These are phyloP conservation scores for Platismatia glauca DNA, from an alignment of 495 filamentous ascomycete species.

Conservation along the genomic window DNA sequence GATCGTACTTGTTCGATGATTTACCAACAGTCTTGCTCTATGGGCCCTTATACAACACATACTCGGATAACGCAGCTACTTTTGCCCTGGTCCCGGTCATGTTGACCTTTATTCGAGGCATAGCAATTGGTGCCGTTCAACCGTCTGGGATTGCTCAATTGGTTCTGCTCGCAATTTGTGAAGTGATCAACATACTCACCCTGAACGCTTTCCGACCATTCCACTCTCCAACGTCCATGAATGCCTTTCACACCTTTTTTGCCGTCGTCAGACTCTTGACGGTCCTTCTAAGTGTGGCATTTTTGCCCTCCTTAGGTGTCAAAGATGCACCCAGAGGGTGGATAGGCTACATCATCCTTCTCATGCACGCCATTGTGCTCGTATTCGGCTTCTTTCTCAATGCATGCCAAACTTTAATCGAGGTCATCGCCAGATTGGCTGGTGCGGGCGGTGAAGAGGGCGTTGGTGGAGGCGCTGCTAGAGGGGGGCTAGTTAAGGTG, in stretches of 20 bases:
- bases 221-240: conserved; percentile 92
- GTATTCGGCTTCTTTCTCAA: conserved; percentile 94
- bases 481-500: conserved; percentile 79
- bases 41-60: conserved; percentile 96
- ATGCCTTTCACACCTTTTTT: conserved; percentile 83
- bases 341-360: conserved; percentile 88
- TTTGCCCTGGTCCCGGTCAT: conserved; percentile 82
- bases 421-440: conserved; percentile 69
- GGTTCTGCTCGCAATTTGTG: conserved; percentile 84
- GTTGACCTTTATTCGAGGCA: conserved; percentile 72
- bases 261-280: conserved; percentile 66
- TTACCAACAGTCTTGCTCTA: conserved; percentile 81
- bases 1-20: conserved; percentile 84
- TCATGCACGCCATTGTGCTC: conserved; percentile 77
- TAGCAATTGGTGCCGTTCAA: conserved; percentile 87
- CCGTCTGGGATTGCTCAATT: conserved; percentile 88
- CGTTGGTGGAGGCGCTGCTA: conserved; percentile 50
- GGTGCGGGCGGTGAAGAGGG: conserved; percentile 72
- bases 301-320: conserved; percentile 72
- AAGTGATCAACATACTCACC: conserved; percentile 82
- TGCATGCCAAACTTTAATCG: conserved; percentile 78
- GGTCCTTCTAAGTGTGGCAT: conserved; percentile 76
- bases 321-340: conserved; percentile 73
- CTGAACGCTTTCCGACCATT: conserved; percentile 86
- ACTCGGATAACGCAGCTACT: conserved; percentile 75